Conservation (phyloP, 352 stramenopile species). For the Elongisporangium undulatum region DNA sequence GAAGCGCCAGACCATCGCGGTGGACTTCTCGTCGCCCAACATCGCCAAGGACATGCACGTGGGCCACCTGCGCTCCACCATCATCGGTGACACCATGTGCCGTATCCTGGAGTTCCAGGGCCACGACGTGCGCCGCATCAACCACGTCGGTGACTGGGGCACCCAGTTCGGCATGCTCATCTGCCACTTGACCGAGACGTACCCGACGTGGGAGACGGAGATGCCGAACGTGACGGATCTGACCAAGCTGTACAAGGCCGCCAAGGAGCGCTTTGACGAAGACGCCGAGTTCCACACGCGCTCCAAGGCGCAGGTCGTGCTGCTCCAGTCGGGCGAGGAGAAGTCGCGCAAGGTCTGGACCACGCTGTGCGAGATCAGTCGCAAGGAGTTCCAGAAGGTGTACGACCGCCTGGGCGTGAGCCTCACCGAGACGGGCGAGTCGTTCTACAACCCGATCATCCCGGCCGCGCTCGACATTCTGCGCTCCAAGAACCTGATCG, state of each 20-base stretch:
- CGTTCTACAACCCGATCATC: conserved; percentile 87
- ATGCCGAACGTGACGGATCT: conserved; percentile 97
- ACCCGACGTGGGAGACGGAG: conserved; percentile 90
- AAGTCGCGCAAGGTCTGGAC: conserved; percentile 82
- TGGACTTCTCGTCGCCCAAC: conserved; percentile 87
- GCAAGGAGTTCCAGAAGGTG: conserved; percentile 84
- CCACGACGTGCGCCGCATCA: conserved; percentile 78
- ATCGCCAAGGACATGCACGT: conserved; percentile 90
- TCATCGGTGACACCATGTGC: conserved; percentile 86
- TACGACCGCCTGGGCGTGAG: conserved; percentile 76
- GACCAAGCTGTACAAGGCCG: conserved; percentile 88
- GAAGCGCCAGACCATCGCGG: conserved; percentile 59
- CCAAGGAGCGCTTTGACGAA: conserved; percentile 96
- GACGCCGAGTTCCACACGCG: conserved; percentile 95
- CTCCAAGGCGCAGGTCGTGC: conserved; percentile 96
- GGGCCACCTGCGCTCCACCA: conserved; percentile 89
- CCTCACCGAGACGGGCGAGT: conserved; percentile 80
- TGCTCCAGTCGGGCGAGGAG: conserved; percentile 93
- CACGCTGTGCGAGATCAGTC: conserved; percentile 80
- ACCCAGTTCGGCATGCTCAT: conserved; percentile 99
- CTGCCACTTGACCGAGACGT: conserved; percentile 97
- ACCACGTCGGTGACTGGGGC: conserved; percentile 85
- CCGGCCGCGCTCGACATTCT: conserved; percentile 87
- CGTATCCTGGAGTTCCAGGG: conserved; percentile 85
- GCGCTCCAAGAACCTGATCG: conserved; percentile 80